Evolutionary conservation across 495 filamentous ascomycete species (phyloP).

Genomic region (Neurospora sp.): DNA sequence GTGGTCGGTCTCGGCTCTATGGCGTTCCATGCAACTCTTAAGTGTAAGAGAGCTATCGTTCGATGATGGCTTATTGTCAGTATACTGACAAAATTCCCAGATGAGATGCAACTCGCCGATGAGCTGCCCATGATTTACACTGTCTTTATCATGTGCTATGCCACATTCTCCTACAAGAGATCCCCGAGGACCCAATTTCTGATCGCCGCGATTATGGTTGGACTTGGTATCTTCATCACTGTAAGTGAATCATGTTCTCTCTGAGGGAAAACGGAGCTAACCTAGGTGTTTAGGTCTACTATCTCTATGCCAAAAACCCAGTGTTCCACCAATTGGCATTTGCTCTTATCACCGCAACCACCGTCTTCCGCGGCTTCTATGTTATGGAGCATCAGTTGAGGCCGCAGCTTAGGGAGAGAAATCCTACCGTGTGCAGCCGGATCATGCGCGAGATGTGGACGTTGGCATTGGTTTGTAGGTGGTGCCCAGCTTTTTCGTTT

Average conservation of each 20-base stretch:
- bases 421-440: slow-evolving; percentile 45
- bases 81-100: slow-evolving; percentile 34
- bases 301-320: slow-evolving; percentile 88
- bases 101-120: slow-evolving; percentile 96
- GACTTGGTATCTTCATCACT: slow-evolving; percentile 70
- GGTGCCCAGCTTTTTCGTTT: not conserved
- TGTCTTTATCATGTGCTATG: slow-evolving; percentile 77
- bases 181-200: slow-evolving; percentile 42
- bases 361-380: slow-evolving; percentile 75
- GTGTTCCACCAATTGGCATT: slow-evolving; percentile 88
- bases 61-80: slow-evolving; percentile 35
- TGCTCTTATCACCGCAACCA: slow-evolving; percentile 63
- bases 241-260: slow-evolving; percentile 19
- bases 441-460: slow-evolving; percentile 70
- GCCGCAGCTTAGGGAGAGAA: slow-evolving; percentile 40
- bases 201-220: slow-evolving; percentile 51
- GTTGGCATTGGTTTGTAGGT: slow-evolving; percentile 36
- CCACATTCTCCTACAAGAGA: slow-evolving; percentile 68
- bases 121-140: slow-evolving; percentile 98
- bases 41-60: slow-evolving; percentile 44
- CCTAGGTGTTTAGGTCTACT: slow-evolving; percentile 47
- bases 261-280: not conserved
- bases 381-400: slow-evolving; percentile 80
- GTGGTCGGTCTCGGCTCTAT: slow-evolving; percentile 76
- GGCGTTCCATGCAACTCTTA: slow-evolving; percentile 72